Evolutionary conservation across 352 stramenopile genomes (phyloP).

Genomic region (Globisporangium uncinulatum): DNA sequence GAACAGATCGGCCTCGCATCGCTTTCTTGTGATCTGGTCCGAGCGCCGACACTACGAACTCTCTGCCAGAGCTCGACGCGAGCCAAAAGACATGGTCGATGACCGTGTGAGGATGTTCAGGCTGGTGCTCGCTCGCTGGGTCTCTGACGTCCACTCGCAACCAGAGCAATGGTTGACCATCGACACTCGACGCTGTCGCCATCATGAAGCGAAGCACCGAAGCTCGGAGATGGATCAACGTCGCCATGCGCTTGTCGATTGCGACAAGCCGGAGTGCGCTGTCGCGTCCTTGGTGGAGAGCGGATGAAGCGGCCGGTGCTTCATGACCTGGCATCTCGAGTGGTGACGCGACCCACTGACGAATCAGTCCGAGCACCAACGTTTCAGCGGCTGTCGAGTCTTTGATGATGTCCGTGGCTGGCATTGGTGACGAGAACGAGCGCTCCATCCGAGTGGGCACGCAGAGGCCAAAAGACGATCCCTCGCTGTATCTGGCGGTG

Average conservation of each 20-base stretch:
- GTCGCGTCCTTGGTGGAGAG: neutral
- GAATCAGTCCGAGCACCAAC: neutral
- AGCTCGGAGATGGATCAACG: constrained; percentile 13
- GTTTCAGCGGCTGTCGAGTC: neutral
- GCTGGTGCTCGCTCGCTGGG: neutral
- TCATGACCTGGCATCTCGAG: neutral
- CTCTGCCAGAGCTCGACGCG: constrained; percentile 16
- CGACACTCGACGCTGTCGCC: neutral
- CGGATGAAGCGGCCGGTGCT: neutral
- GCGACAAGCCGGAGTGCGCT: neutral
- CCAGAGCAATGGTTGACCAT: neutral
- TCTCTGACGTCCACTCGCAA: neutral
- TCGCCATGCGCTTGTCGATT: neutral
- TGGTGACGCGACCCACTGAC: neutral
- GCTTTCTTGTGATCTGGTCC: constrained; percentile 28
- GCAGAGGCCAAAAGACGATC: neutral
- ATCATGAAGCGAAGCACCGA: constrained; percentile 23
- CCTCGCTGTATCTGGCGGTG: neutral
- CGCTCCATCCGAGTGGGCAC: neutral
- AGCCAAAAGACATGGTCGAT: constrained; percentile 22
- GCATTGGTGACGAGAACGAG: constrained; percentile 3
- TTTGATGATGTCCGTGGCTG: neutral
- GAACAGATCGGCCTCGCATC: constrained; percentile 26
- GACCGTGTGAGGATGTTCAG: neutral
- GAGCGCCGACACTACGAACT: constrained; percentile 11